A percentile compares a stretch with the other conserved stretches of the same genome.
Conservation (phyloP, 345 rosid genomes). For the Sonneratia alba region DNA sequence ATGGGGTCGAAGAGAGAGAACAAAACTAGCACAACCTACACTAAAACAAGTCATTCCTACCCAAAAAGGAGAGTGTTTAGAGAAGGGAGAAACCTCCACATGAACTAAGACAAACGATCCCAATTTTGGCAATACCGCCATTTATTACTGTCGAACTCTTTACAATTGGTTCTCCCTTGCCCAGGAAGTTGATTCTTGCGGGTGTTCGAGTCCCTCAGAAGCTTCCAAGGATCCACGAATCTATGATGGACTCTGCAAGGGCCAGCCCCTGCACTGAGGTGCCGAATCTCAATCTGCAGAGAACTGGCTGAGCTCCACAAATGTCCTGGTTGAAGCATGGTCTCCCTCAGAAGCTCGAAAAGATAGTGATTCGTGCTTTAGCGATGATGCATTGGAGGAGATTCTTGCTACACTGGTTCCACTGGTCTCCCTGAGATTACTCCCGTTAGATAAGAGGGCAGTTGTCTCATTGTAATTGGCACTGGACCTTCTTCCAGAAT, state of each 20-base stretch:
- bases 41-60: too few species aligned
- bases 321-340: conserved; percentile 30
- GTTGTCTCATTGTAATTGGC: conserved; percentile 42
- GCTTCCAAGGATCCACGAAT: conserved; percentile 6
- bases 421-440: conserved; percentile 37
- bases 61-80: too few species aligned
- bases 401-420: conserved; percentile 32
- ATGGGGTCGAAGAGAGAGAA: too few species aligned
- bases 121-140: too few species aligned
- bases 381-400: conserved; percentile 45
- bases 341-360: conserved; percentile 41
- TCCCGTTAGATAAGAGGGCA: conserved; percentile 48
- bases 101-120: too few species aligned
- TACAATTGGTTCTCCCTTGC: too few species aligned
- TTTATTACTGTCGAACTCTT: too few species aligned
- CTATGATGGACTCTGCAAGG: conserved; percentile 81
- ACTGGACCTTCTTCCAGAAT: conserved; percentile 37
- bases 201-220: too few species aligned
- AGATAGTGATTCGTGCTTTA: conserved; percentile 53
- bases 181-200: too few species aligned
- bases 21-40: too few species aligned
- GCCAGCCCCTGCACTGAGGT: background rate
- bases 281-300: background rate
- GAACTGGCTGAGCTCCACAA: conserved; percentile 27
- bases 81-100: too few species aligned